Conservation (phyloP, 768 basidiomycete genomes). For the Boletellus ananiceps region DNA sequence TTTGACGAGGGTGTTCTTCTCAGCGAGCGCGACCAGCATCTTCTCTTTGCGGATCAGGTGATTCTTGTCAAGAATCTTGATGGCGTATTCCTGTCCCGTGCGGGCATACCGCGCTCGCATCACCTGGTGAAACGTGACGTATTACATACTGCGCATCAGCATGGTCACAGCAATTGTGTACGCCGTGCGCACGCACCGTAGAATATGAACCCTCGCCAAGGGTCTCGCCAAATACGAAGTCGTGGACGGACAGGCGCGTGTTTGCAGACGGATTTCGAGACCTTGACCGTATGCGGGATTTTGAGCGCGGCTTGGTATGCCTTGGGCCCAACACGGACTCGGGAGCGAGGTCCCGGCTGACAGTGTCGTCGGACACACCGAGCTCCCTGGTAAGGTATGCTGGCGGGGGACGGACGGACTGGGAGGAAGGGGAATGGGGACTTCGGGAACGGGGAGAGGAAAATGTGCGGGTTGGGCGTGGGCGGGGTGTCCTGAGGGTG, state of each 20-base stretch:
- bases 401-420: conserved; percentile 40
- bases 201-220: conserved; percentile 83
- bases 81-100: conserved; percentile 64
- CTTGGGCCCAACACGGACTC: conserved; percentile 5
- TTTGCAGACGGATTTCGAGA: conserved; percentile 46
- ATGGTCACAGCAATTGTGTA: conserved; percentile 1
- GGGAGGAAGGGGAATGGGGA: conserved; percentile 39
- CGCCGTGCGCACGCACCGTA: conserved; percentile 47
- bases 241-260: conserved; percentile 45
- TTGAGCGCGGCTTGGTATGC: conserved; percentile 33
- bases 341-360: conserved; percentile 4
- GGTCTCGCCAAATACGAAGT: conserved; percentile 70
- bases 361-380: conserved; percentile 35
- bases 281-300: conserved; percentile 36
- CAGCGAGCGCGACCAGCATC: conserved; percentile 69
- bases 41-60: conserved; percentile 78
- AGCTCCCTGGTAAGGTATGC: conserved; percentile 58
- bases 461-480: conserved; percentile 56
- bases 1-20: conserved; percentile 71
- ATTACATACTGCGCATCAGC: conserved; percentile 11
- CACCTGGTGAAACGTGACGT: conserved; percentile 39
- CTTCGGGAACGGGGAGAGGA: conserved; percentile 60
- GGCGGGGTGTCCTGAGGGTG: conserved; percentile 40
- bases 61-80: conserved; percentile 81
- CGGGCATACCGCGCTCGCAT: conserved; percentile 48